phyloP scores from a whole-genome alignment of 2,329 filamentous ascomycete species.

The Colletotrichum navitas region DNA sequence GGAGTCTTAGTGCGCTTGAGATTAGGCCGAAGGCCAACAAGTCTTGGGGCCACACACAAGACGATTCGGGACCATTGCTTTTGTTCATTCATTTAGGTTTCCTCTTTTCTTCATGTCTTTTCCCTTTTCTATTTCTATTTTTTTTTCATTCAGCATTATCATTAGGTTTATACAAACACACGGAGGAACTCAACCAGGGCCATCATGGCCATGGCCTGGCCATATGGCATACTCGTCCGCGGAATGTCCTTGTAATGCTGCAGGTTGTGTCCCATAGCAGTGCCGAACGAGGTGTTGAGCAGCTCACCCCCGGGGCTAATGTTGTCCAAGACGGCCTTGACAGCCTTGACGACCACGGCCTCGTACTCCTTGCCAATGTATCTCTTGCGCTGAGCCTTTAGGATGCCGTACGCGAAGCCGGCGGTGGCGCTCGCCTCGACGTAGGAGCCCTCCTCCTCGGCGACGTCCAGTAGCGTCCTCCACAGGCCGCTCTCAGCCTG shows the following conservation, averaged over 20 bases:
- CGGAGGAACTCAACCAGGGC: conserved; percentile 80
- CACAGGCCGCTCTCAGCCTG: conserved; percentile 76
- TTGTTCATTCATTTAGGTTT: conserved; percentile 2
- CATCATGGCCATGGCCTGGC: conserved; percentile 89
- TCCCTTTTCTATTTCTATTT: neutral
- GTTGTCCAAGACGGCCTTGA: conserved; percentile 75
- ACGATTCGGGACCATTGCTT: neutral
- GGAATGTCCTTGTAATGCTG: conserved; percentile 84
- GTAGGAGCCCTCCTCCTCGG: conserved; percentile 77
- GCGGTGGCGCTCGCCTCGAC: conserved; percentile 83
- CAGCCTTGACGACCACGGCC: conserved; percentile 72
- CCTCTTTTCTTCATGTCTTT: neutral
- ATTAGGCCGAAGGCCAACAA: neutral
- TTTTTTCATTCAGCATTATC: conserved; percentile 30
- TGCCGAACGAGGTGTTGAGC: conserved; percentile 81
- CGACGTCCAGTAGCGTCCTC: conserved; percentile 79
- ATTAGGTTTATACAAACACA: conserved; percentile 49
- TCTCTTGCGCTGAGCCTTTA: conserved; percentile 78
- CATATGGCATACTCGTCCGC: conserved; percentile 85
- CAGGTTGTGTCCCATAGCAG: conserved; percentile 78
- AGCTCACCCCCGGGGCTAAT: conserved; percentile 78
- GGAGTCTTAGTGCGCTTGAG: neutral
- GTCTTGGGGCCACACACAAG: neutral
- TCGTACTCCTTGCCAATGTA: conserved; percentile 75
- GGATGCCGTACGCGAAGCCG: conserved; percentile 83